Evolutionary conservation across 2,329 filamentous ascomycete species (phyloP), one percentile per base, ranked within the genome.

Genomic region (Stagonosporopsis tanaceti): DNA sequence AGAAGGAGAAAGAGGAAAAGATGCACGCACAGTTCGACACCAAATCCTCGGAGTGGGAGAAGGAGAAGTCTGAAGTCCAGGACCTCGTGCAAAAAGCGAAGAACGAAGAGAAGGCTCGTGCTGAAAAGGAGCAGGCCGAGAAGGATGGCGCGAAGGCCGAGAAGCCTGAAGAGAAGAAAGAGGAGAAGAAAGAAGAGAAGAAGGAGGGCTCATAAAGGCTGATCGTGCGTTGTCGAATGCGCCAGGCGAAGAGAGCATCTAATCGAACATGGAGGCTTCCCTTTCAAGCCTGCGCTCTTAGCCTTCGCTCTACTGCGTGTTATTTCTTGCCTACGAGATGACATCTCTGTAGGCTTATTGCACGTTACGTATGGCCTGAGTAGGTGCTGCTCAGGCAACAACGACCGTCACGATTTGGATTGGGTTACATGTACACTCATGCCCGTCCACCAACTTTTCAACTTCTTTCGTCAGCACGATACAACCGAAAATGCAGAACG

Each of bases 1-100:
- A 89, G 71, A 85, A 86, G 24, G 89, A 92, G 59, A 86, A 87
- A 53, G 82, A 88, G 65, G 88, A 92, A 72, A 92, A 92, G 78
- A 87, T 95, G 59, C 90, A 94, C 68, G 87, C 92, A 52, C 84
- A 90, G 45, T 97, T 96, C 72, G 86, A 89, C 47, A 89, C 94
- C 62, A 81, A 89, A 27, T 89, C 86, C 61, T 82, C 82, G 40
- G 90, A 97, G 73, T 97, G 93, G 92, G 91, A 96, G 72, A 89
- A 93, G 76, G 94, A 97, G 74, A 96, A 95, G 79, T 84, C 87
- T 5, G 87, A 89, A 37, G 89, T 97, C 67, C 85, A 90, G 64
- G 85, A 91, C 60, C 80, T 91, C 50, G 85, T 85, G 7, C 80
- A 86, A 60, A 80, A 85, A 59, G 86, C 87, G 12, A 73, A 75